phyloP scores from a whole-genome alignment of 805 yeast genomes.

The Candida wancherniae region DNA sequence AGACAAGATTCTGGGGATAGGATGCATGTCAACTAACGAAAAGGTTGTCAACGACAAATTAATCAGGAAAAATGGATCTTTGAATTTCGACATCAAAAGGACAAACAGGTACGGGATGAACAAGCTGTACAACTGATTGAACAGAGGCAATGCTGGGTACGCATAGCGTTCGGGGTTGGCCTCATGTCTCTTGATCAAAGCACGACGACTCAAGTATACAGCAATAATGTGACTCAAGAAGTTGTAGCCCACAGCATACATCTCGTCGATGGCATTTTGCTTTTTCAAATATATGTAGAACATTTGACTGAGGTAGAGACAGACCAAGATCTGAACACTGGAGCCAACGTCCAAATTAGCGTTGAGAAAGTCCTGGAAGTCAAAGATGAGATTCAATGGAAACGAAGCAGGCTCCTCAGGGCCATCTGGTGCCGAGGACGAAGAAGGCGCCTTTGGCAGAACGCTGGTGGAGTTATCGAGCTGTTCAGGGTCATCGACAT shows the following conservation, averaged over 20 bases:
- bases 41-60: conserved; percentile 36
- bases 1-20: conserved; percentile 24
- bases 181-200: conserved; percentile 14
- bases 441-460: not conserved
- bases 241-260: conserved; percentile 29
- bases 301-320: conserved; percentile 28
- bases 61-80: conserved; percentile 22
- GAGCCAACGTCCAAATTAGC: conserved; percentile 26
- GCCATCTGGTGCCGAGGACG: not conserved
- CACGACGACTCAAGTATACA: conserved; percentile 23
- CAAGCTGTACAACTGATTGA: conserved; percentile 32
- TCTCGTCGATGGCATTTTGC: conserved; percentile 12
- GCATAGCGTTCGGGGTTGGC: conserved; percentile 9
- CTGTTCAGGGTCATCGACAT: conserved; percentile 3
- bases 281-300: conserved; percentile 22
- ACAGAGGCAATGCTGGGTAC: conserved; percentile 31
- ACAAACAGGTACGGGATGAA: conserved; percentile 27
- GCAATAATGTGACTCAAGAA: conserved; percentile 29
- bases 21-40: conserved; percentile 27
- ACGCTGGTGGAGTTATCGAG: not conserved
- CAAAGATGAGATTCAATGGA: conserved; percentile 20
- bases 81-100: conserved; percentile 18
- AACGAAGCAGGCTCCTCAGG: conserved; percentile 7
- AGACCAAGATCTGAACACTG: conserved; percentile 29
- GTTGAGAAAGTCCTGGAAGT: conserved; percentile 36